Evolutionary conservation across 2,329 filamentous ascomycete species (phyloP), one percentile per base, ranked within the genome.

Genomic region (Calonectria henricotiae): DNA sequence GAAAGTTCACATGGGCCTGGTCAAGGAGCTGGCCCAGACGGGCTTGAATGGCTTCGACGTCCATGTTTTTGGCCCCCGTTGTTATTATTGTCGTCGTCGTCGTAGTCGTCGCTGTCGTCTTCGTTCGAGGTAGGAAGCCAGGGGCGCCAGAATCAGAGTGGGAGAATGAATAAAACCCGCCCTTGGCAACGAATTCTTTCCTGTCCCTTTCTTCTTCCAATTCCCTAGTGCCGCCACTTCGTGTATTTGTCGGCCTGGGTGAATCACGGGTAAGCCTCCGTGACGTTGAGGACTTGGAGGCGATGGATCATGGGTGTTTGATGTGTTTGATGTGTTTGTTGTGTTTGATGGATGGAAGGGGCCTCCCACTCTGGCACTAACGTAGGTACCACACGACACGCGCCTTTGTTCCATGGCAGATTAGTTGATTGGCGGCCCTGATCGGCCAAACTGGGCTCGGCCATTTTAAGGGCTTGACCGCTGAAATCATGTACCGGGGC

Each of bases 1-100:
- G 95, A 81, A 99, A 97, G 68, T 91, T 88, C 69, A 90, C 85
- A 64, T 86, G 86, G 27, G 88, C 85, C 71, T 87, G 84, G 54
- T 89, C 83, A 74, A 87, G 87, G 68, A 85, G 81, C 69, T 87
- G 84, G 72, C 89, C 77, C 75, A 89, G 85, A 63, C 78, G 80
- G 67, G 73, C 83, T 78, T 91, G 89, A 39, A 89, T 85, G 78
- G 90, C 87, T 78, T 91, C 88, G 66, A 92, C 83, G 78, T 93
- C 91, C 91, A 93, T 93, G 49, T 60, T 64, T 46, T 46, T 20
- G 17, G 27, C 11, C 7, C 15, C 25, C 54, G 37, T 43, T 43
- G 44, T 47, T 13, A 47, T 51, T 27, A 15, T n/a, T 6, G 27
- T 35, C 54, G 37, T 43, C 39, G 27, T n/a, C 7, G 27, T 35